Evolutionary conservation across 768 basidiomycete genomes (phyloP).

Genomic region (Lentinula detonsa): DNA sequence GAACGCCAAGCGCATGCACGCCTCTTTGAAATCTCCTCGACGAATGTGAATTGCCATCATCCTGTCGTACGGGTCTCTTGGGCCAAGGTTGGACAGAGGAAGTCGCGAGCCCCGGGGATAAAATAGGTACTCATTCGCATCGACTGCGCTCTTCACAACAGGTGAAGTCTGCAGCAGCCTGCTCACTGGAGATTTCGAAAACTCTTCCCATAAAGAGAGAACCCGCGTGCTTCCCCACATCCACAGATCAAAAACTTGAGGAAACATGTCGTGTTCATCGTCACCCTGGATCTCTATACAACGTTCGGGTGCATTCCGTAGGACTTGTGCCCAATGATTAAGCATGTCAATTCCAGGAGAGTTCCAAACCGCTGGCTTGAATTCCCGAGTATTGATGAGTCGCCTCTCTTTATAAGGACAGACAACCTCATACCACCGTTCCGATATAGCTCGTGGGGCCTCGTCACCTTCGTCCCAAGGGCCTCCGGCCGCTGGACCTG

Average conservation of each 20-base stretch:
- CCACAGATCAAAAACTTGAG: slow-evolving; percentile 1
- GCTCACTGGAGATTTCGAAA: slow-evolving; percentile 35
- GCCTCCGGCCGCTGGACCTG: slow-evolving; percentile 39
- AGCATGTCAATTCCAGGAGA: slow-evolving; percentile 29
- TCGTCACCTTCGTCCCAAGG: slow-evolving; percentile 31
- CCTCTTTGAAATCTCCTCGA: slow-evolving; percentile 43
- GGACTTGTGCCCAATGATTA: slow-evolving; percentile 29
- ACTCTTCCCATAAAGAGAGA: slow-evolving; percentile 27
- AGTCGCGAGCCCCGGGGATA: slow-evolving; percentile 19
- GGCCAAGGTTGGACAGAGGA: slow-evolving; percentile 7
- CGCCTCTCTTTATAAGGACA: slow-evolving; percentile 33
- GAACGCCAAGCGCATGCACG: slow-evolving; percentile 31
- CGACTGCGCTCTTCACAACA: slow-evolving; percentile 30
- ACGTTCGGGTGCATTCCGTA: slow-evolving; percentile 31
- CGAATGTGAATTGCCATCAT: slow-evolving; percentile 47
- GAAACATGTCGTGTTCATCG: slow-evolving; percentile 20
- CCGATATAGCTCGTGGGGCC: slow-evolving; percentile 38
- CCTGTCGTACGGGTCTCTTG: slow-evolving; percentile 28
- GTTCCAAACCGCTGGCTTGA: slow-evolving; percentile 28
- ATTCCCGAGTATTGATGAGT: slow-evolving; percentile 29
- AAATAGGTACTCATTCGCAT: slow-evolving; percentile 31
- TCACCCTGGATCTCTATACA: slow-evolving; percentile 38
- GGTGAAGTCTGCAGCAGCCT: slow-evolving; percentile 34
- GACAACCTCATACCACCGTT: slow-evolving; percentile 35
- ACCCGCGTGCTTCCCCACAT: slow-evolving; percentile 30